Conservation (phyloP, 2,329 filamentous ascomycete species). For the Arthroderma uncinatum region DNA sequence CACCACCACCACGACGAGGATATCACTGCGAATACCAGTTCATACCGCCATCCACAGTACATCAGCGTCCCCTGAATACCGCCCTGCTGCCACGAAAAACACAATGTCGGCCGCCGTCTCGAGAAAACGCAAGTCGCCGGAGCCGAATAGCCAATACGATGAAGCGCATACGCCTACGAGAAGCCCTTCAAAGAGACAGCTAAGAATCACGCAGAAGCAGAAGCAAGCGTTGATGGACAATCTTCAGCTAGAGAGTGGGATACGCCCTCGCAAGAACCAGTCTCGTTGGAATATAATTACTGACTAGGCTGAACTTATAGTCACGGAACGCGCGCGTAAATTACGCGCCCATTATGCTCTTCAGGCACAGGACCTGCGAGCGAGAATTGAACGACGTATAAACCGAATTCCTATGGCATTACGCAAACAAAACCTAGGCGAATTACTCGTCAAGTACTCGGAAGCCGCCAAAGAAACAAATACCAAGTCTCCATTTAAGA, state of each 20-base stretch:
- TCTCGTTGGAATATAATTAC: conserved; percentile 16
- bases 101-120: conserved; percentile 28
- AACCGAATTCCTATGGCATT: conserved; percentile 78
- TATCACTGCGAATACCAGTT: neutral
- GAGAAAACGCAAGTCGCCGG: conserved; percentile 33
- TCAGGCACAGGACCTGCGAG: conserved; percentile 72
- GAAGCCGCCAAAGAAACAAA: conserved; percentile 20
- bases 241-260: conserved; percentile 71
- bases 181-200: conserved; percentile 54
- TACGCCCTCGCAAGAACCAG: neutral
- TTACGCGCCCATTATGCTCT: conserved; percentile 79
- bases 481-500: conserved; percentile 39
- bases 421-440: conserved; percentile 70
- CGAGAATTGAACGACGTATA: conserved; percentile 82
- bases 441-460: conserved; percentile 52
- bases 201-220: conserved; percentile 56
- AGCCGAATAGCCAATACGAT: conserved; percentile 31
- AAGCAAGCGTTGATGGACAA: conserved; percentile 86
- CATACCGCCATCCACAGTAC: neutral
- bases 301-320: conserved; percentile 36
- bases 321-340: conserved; percentile 77
- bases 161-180: conserved; percentile 33
- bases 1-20: neutral
- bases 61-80: neutral
- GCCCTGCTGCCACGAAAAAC: neutral